Conservation (phyloP, 345 rosid species). For the Hypericum perforatum region DNA sequence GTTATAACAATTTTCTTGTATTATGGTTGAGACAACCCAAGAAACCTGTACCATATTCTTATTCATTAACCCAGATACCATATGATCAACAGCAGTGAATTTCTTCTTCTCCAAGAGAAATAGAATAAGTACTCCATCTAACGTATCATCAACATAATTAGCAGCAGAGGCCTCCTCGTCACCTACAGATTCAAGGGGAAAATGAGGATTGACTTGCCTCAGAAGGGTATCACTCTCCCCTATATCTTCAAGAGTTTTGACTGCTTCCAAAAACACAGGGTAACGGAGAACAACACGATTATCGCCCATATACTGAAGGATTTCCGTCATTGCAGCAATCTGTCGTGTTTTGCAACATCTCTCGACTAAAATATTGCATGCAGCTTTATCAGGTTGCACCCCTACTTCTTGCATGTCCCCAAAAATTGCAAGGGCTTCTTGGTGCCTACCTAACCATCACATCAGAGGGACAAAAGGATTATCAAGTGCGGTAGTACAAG, state of each 20-base stretch:
- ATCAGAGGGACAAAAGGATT: conserved; percentile 1
- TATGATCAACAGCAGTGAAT: conserved; percentile 43
- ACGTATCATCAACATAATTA: conserved; percentile 20
- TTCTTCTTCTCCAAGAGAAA: conserved; percentile 55
- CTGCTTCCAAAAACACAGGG: conserved; percentile 54
- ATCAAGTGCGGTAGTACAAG: too few species aligned
- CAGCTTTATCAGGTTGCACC: conserved; percentile 80
- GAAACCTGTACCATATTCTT: conserved; percentile 33
- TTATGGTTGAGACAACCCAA: conserved; percentile 35
- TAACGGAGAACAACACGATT: conserved; percentile 46
- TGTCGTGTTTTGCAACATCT: conserved; percentile 56
- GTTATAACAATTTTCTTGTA: conserved; percentile 32
- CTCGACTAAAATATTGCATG: conserved; percentile 68
- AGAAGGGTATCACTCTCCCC: conserved; percentile 47
- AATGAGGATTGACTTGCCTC: conserved; percentile 59
- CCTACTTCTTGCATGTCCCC: conserved; percentile 70
- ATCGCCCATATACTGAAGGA: conserved; percentile 61
- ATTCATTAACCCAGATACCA: conserved; percentile 36
- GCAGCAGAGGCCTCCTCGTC: conserved; percentile 14
- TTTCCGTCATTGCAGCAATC: conserved; percentile 28
- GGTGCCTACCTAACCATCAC: conserved; percentile 47
- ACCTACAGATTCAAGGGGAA: conserved; percentile 22
- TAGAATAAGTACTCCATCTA: conserved; percentile 35
- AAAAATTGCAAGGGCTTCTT: conserved; percentile 63
- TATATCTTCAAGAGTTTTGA: conserved; percentile 32